phyloP scores from a whole-genome alignment of 148 eudicot genomes.

The Fagopyrum homotropicum region DNA sequence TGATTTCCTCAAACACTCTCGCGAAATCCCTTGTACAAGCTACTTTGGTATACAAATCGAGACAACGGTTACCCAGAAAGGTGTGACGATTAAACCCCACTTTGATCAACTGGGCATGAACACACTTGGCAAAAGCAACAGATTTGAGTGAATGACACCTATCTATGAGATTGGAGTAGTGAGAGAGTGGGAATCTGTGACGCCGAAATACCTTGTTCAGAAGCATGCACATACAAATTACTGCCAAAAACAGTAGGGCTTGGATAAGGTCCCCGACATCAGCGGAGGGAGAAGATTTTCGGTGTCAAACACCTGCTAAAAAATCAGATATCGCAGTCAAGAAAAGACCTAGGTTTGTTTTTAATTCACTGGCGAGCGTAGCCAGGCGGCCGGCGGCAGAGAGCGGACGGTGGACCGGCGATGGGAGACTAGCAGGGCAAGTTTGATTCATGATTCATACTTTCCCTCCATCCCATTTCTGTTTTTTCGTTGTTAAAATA shows the following conservation, averaged over 20 bases:
- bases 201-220: constrained; percentile 2
- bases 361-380: no score
- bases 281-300: no score
- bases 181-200: constrained; percentile 32
- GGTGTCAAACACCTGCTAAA: no score
- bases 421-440: no score
- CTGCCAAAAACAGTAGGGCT: not conserved
- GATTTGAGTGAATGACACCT: constrained; percentile 40
- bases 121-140: constrained; percentile 26
- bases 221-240: constrained; percentile 8
- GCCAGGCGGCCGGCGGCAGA: no score
- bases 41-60: constrained; percentile 45
- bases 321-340: no score
- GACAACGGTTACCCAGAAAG: constrained; percentile 64
- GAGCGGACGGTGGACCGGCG: no score
- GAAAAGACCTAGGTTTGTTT: no score
- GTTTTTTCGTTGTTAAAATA: no score
- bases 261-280: not conserved
- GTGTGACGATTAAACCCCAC: constrained; percentile 52
- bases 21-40: constrained; percentile 26
- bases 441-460: no score
- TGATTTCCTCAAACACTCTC: constrained; percentile 49
- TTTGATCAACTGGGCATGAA: constrained; percentile 67
- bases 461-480: no score
- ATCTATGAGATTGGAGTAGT: constrained; percentile 38